phyloP scores from a whole-genome alignment of 306 rosid species.

The Casuarina equisetifolia region DNA sequence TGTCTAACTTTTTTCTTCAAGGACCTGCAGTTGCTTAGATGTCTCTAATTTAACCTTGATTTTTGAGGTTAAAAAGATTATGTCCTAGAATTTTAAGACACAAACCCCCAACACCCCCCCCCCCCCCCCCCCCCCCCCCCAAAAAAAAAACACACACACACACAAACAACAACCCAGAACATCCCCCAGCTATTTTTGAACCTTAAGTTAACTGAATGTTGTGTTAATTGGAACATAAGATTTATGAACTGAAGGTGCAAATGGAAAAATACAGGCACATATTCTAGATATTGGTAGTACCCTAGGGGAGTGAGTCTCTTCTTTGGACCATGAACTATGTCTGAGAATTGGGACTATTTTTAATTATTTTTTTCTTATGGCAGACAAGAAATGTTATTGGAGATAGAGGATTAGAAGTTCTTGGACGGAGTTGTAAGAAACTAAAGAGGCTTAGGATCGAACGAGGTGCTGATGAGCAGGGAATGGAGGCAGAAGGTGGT shows the following conservation, averaged over 20 bases:
- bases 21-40: background rate
- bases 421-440: slow-evolving; percentile 69
- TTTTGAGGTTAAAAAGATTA: background rate
- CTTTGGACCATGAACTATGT: slow-evolving; percentile 11
- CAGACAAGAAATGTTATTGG: slow-evolving; percentile 98
- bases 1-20: background rate
- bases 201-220: background rate
- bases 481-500: slow-evolving; percentile 88
- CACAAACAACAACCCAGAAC: no score
- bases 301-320: slow-evolving; percentile 9
- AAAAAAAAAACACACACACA: no score
- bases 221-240: background rate
- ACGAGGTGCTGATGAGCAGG: slow-evolving; percentile 90
- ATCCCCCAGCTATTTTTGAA: no score
- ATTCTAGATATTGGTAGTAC: background rate
- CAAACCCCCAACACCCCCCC: no score
- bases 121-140: no score
- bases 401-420: slow-evolving; percentile 92
- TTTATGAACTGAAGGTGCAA: background rate
- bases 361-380: slow-evolving; percentile 22
- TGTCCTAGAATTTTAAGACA: background rate
- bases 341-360: slow-evolving; percentile 18
- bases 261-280: background rate
- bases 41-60: background rate
- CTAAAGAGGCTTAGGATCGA: slow-evolving; percentile 86